Evolutionary conservation across 352 stramenopile species (phyloP), one percentile per base, ranked within the genome.

Genomic region (Globisporangium barbulae): DNA sequence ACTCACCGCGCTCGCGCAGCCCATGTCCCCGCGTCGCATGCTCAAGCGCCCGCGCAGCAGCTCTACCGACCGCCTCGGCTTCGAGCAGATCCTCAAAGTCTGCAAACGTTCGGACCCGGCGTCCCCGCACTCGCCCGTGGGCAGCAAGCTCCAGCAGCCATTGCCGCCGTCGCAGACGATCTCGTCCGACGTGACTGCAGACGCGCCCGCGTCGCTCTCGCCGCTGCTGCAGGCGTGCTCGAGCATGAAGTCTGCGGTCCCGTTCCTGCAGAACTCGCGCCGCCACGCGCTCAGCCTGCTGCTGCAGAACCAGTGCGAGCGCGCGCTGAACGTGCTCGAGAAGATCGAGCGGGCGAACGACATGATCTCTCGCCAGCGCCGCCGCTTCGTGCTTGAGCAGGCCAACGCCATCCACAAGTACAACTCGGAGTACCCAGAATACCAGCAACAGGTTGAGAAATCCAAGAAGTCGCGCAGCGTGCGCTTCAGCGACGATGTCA

Each of bases 331-430:
- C 44, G 81, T 93, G 57, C 73, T 93, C 15, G 83, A 93, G 66
- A 93, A 93, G 72, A 86, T 93, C 53, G 83, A 93, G 66, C 81
- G 81, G 25, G 83, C 83, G 42, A 91, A 88, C 67, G 81, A 91
- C 56, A 90, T 90, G 60, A 83, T 93, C 63, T 76, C 80, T 19
- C 79, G 78, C 55, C 81, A 90, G 64, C 83, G 80, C 56, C 83
- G 83, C 65, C 62, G 72, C 44, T 76, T 79, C 58, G 78, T 93
- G 62, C 71, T 85, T 8, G 63, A 85, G 45, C 74, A 88, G 45
- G 75, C 72, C 54, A 93, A 93, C 67, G 74, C 72, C 25, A 73
- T 70, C 48, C 39, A 69, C 45, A 33, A 56, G 70, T 69, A 55
- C 72, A 78, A 58, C 42, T 9, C 65, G 55, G 42, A 56, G 66